phyloP scores from a whole-genome alignment of 768 basidiomycete genomes.

The Tylopilus intermedius region DNA sequence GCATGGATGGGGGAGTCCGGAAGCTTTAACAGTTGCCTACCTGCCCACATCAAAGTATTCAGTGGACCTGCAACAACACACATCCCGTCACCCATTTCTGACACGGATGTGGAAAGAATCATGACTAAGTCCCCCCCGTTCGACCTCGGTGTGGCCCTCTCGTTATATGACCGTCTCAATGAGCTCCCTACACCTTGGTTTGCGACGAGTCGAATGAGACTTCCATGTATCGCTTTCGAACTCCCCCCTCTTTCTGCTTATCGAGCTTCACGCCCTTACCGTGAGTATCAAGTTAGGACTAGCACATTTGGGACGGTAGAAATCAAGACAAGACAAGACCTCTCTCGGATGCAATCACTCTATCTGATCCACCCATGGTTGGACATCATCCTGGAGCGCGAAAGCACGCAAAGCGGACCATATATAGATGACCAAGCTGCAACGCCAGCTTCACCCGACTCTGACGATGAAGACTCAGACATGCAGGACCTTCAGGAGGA shows the following conservation, averaged over 20 bases:
- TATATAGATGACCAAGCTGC: too few species aligned
- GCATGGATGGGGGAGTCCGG: background rate
- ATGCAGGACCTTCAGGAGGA: too few species aligned
- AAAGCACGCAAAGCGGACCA: too few species aligned
- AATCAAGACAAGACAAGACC: background rate
- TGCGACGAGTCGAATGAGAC: background rate
- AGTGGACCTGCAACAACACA: background rate
- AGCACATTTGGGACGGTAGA: background rate
- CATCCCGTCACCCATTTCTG: background rate
- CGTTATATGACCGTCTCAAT: background rate
- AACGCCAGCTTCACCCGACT: too few species aligned
- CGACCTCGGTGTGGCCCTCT: background rate
- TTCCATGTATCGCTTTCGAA: background rate
- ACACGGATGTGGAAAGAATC: background rate
- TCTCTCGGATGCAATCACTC: too few species aligned
- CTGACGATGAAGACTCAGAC: too few species aligned
- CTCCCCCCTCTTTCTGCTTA: background rate
- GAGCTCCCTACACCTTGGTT: background rate
- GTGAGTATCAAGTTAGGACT: background rate
- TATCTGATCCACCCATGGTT: too few species aligned
- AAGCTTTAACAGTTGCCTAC: background rate
- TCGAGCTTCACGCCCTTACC: too few species aligned
- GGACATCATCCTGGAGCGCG: too few species aligned
- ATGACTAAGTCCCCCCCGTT: background rate
- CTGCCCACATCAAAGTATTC: background rate